Evolutionary conservation across 2,329 filamentous ascomycete genomes (phyloP).

Genomic region (Verticillium klebahnii): DNA sequence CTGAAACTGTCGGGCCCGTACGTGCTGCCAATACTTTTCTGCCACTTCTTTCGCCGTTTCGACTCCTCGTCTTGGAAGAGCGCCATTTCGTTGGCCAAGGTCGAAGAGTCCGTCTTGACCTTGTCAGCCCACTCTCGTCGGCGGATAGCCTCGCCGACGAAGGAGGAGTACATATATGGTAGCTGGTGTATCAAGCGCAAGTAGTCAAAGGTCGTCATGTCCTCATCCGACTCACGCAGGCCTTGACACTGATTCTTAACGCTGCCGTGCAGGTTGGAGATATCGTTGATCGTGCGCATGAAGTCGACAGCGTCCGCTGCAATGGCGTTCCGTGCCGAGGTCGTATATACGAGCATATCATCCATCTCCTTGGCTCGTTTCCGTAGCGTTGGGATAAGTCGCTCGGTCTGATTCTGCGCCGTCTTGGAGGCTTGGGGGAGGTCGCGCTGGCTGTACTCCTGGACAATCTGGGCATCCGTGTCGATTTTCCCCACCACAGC

Average conservation of each 20-base stretch:
- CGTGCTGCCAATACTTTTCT: constrained; percentile 75
- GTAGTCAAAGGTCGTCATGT: constrained; percentile 74
- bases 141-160: constrained; percentile 79
- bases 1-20: constrained; percentile 64
- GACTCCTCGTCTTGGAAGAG: constrained; percentile 89
- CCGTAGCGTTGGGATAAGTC: constrained; percentile 53
- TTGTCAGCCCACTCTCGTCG: constrained; percentile 90
- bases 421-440: constrained; percentile 59
- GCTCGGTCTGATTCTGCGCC: constrained; percentile 59
- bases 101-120: constrained; percentile 80
- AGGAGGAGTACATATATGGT: constrained; percentile 84
- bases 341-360: constrained; percentile 52
- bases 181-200: constrained; percentile 77
- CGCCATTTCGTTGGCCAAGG: constrained; percentile 87
- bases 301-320: constrained; percentile 63
- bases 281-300: constrained; percentile 77
- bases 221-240: constrained; percentile 69
- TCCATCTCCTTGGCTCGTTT: constrained; percentile 57
- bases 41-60: constrained; percentile 83
- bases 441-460: constrained; percentile 59
- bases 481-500: constrained; percentile 81
- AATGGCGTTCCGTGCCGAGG: constrained; percentile 63
- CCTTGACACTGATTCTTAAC: constrained; percentile 69
- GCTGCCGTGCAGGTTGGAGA: constrained; percentile 70
- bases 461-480: constrained; percentile 75